These are phyloP conservation scores for Paraurostyla sp. DNA, from an alignment of 73 alveolate species.

Conservation along the genomic window DNA sequence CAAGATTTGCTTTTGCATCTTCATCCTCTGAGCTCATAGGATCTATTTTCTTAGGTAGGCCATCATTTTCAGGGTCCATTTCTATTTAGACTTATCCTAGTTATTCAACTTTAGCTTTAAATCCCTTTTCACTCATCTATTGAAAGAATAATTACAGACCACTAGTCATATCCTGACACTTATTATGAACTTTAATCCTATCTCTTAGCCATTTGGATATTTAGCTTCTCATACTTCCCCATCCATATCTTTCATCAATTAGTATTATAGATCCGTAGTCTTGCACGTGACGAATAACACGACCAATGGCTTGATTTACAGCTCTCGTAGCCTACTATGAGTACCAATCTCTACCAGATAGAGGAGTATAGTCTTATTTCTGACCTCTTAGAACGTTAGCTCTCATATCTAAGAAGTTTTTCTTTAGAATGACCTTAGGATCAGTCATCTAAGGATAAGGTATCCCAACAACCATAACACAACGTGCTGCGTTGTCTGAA, in stretches of 20 bases:
- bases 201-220: constrained; percentile 89
- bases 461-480: constrained; percentile 96
- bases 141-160: background rate
- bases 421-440: constrained; percentile 88
- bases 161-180: background rate
- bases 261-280: constrained; percentile 94
- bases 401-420: constrained; percentile 87
- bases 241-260: constrained; percentile 85
- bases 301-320: constrained; percentile 96
- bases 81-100: constrained; percentile 21
- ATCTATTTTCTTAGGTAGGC: background rate
- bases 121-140: constrained; percentile 1
- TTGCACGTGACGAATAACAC: constrained; percentile 96
- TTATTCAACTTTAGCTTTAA: constrained; percentile 43
- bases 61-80: background rate
- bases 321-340: constrained; percentile 92
- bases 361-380: constrained; percentile 65
- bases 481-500: constrained; percentile 94
- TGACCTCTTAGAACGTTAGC: constrained; percentile 29
- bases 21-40: constrained; percentile 5
- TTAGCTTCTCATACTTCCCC: constrained; percentile 63
- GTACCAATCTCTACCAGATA: constrained; percentile 95
- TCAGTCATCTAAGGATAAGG: constrained; percentile 96
- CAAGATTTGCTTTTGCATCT: background rate
- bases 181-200: constrained; percentile 62